These are phyloP conservation scores for Roridomyces roridus DNA, from an alignment of 768 basidiomycete species.

Conservation along the genomic window DNA sequence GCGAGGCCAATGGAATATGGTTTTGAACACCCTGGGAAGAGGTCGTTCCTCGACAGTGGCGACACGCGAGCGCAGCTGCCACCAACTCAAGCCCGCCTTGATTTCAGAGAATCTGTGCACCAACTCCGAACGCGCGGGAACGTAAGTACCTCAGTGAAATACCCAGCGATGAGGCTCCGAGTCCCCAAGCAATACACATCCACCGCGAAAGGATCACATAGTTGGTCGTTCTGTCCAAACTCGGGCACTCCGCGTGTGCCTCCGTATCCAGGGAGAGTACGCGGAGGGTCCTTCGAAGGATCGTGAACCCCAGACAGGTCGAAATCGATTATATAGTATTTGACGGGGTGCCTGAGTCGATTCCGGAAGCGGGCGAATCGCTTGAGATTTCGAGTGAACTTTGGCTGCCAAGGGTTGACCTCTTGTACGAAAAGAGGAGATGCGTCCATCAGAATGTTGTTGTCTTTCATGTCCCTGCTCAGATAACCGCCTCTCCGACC, in stretches of 20 bases:
- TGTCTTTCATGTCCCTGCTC: conserved; percentile 28
- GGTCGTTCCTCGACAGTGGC: no score
- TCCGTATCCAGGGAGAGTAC: neutral
- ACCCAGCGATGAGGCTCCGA: neutral
- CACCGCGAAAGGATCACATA: conserved; percentile 5
- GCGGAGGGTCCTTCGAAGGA: neutral
- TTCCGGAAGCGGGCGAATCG: neutral
- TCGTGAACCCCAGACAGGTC: conserved; percentile 3
- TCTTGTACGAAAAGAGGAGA: neutral
- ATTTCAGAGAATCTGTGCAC: neutral
- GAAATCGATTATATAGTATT: conserved; percentile 11
- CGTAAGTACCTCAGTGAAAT: neutral
- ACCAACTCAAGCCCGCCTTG: neutral
- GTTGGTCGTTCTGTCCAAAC: neutral
- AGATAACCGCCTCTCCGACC: conserved; percentile 37
- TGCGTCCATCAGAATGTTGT: conserved; percentile 7
- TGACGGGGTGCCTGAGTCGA: conserved; percentile 3
- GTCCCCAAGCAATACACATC: conserved; percentile 7
- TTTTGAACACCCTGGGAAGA: no score
- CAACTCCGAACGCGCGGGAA: no score
- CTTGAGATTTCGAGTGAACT: neutral
- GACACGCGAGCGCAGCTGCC: conserved; percentile 6
- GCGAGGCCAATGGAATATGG: no score
- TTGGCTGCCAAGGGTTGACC: neutral
- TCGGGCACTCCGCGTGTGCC: no score